phyloP scores from a whole-genome alignment of 2,329 filamentous ascomycete species.

The Diaporthe sp. region DNA sequence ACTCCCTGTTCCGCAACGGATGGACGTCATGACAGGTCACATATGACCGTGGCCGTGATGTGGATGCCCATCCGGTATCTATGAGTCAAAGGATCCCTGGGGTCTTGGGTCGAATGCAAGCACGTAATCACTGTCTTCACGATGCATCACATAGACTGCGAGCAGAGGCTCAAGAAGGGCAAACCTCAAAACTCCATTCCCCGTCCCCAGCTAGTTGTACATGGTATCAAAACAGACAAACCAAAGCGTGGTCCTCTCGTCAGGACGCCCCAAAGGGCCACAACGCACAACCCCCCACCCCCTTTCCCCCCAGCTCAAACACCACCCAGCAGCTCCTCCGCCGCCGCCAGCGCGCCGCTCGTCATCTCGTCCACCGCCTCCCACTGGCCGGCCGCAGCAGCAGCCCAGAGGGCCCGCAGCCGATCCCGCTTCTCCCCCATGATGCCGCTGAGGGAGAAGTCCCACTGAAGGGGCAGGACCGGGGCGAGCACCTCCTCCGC shows the following conservation, averaged over 20 bases:
- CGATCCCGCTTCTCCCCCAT: slow-evolving; percentile 16
- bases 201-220: neutral
- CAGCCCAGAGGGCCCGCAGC: slow-evolving; percentile 24
- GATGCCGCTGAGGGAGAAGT: slow-evolving; percentile 21
- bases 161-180: neutral
- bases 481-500: neutral
- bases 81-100: neutral
- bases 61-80: neutral
- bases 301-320: neutral
- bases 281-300: neutral
- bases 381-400: slow-evolving; percentile 14
- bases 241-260: neutral
- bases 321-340: slow-evolving; percentile 1
- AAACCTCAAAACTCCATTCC: slow-evolving; percentile 2
- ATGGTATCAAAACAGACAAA: slow-evolving; percentile 6
- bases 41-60: neutral
- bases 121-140: slow-evolving; percentile 5
- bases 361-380: slow-evolving; percentile 28
- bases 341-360: neutral
- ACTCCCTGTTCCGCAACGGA: neutral
- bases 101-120: neutral
- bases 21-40: neutral
- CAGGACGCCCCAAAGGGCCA: neutral
- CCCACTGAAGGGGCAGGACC: slow-evolving; percentile 8
- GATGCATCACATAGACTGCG: neutral